phyloP scores from a whole-genome alignment of 2,329 filamentous ascomycete genomes.

The Zelopaecilomyces penicillatus region DNA sequence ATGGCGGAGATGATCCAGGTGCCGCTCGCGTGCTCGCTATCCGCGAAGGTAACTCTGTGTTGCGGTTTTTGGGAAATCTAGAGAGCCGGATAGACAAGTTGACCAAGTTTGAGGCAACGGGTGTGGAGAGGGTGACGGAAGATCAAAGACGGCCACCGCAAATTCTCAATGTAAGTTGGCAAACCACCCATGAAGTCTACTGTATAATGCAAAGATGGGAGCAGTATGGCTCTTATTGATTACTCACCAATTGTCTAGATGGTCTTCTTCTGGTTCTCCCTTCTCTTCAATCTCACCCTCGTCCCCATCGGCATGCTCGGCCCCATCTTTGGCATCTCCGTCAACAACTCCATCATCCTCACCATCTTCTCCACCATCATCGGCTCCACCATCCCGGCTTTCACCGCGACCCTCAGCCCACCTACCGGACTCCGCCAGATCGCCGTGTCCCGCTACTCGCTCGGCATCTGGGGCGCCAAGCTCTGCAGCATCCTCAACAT shows the following conservation, averaged over 20 bases:
- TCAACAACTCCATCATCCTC: constrained; percentile 8
- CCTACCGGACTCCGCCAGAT: constrained; percentile 11
- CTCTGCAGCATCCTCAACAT: constrained; percentile 15
- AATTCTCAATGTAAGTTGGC: too few species aligned
- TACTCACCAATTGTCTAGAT: constrained; percentile 3
- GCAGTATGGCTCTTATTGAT: not conserved
- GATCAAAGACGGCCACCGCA: too few species aligned
- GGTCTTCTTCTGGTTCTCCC: constrained; percentile 11
- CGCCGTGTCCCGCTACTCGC: constrained; percentile 10
- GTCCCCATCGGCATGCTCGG: constrained; percentile 10
- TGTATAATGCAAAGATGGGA: not conserved
- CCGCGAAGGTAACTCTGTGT: too few species aligned
- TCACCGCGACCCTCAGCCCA: constrained; percentile 6
- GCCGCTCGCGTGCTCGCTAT: too few species aligned
- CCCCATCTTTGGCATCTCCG: constrained; percentile 8
- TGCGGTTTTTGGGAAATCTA: too few species aligned
- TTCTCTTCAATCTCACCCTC: constrained; percentile 8
- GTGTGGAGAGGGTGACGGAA: too few species aligned
- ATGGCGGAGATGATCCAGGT: too few species aligned
- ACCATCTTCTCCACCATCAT: constrained; percentile 1
- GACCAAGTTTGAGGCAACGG: too few species aligned
- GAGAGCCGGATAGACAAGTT: too few species aligned
- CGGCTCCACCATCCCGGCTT: constrained; percentile 6
- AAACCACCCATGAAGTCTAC: too few species aligned
- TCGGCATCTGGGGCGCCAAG: constrained; percentile 15